These are phyloP conservation scores for Sclerotinia glacialis DNA, from an alignment of 2,329 filamentous ascomycete genomes.

Conservation along the genomic window DNA sequence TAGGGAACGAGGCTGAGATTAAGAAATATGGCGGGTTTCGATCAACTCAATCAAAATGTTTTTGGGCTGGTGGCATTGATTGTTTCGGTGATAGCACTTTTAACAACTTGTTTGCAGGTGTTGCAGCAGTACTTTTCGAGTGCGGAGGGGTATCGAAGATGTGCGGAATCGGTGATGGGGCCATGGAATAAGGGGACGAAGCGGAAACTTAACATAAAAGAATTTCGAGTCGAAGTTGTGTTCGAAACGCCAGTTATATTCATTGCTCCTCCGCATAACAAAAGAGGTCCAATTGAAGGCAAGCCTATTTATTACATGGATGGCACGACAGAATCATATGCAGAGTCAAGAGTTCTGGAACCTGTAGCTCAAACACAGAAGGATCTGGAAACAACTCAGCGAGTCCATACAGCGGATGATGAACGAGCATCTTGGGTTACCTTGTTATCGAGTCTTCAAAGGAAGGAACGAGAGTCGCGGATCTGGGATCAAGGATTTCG, in stretches of 20 bases:
- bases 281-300: slow-evolving; percentile 32
- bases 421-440: slow-evolving; percentile 55
- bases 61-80: slow-evolving; percentile 39
- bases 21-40: slow-evolving; percentile 24
- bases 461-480: slow-evolving; percentile 49
- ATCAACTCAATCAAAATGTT: slow-evolving; percentile 35
- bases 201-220: slow-evolving; percentile 35
- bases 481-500: slow-evolving; percentile 41
- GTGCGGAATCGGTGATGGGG: slow-evolving; percentile 37
- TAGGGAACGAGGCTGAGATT: not conserved
- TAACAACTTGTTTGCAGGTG: slow-evolving; percentile 39
- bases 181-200: slow-evolving; percentile 38
- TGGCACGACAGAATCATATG: slow-evolving; percentile 32
- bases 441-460: slow-evolving; percentile 50
- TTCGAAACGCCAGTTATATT: slow-evolving; percentile 42
- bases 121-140: slow-evolving; percentile 43
- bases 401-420: slow-evolving; percentile 54
- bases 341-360: slow-evolving; percentile 29
- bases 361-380: slow-evolving; percentile 16
- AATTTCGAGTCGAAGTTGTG: slow-evolving; percentile 42
- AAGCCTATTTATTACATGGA: slow-evolving; percentile 33
- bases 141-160: slow-evolving; percentile 40
- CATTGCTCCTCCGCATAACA: slow-evolving; percentile 34
- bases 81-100: slow-evolving; percentile 40
- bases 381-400: slow-evolving; percentile 24